These are phyloP conservation scores for Leishmania braziliensis DNA, from an alignment of 208 protist species.

Conservation along the genomic window DNA sequence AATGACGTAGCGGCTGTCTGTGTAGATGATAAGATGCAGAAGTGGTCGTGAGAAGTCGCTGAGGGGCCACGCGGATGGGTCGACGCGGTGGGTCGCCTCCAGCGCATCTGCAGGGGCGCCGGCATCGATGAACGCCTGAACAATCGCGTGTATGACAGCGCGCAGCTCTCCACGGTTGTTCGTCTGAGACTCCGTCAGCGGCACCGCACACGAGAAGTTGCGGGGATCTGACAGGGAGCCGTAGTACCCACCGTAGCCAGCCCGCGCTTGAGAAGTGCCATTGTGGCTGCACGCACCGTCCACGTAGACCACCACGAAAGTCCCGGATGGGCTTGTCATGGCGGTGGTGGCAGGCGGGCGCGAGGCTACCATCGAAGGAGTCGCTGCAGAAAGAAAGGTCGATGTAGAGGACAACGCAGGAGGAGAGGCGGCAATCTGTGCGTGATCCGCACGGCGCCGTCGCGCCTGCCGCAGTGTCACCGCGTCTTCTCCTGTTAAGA, in stretches of 20 bases:
- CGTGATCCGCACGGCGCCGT: background rate
- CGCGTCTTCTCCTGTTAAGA: background rate
- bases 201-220: slow-evolving; percentile 72
- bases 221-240: slow-evolving; percentile 50
- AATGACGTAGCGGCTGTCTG: slow-evolving; percentile 83
- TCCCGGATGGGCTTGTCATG: background rate
- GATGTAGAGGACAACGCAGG: background rate
- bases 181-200: slow-evolving; percentile 62
- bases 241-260: slow-evolving; percentile 85
- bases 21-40: slow-evolving; percentile 57
- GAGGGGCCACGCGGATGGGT: slow-evolving; percentile 8
- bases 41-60: slow-evolving; percentile 25
- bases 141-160: slow-evolving; percentile 78
- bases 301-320: slow-evolving; percentile 65
- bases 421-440: background rate
- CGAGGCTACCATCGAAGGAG: background rate
- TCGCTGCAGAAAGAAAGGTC: background rate
- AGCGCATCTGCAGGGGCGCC: slow-evolving; percentile 8
- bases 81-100: slow-evolving; percentile 9
- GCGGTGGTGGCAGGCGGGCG: background rate
- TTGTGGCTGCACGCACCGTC: slow-evolving; percentile 85
- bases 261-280: slow-evolving; percentile 44
- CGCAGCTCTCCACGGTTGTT: slow-evolving; percentile 87
- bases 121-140: slow-evolving; percentile 43
- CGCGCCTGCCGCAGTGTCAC: background rate